These are phyloP conservation scores for Neopestalotiopsis sp. DNA, from an alignment of 2,329 filamentous ascomycete genomes.

Conservation along the genomic window DNA sequence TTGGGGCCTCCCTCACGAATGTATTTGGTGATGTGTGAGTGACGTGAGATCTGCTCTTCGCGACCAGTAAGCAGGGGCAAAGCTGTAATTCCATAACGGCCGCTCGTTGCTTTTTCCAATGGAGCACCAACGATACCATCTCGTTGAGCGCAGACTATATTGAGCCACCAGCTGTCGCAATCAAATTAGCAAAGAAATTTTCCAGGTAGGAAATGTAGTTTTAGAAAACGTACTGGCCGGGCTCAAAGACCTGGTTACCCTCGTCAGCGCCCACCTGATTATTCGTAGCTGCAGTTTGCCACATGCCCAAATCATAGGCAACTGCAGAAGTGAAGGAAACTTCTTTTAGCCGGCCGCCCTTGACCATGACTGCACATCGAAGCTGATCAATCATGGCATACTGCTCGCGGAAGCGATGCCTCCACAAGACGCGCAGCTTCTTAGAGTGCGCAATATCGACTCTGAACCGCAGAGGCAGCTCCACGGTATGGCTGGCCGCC, in stretches of 20 bases:
- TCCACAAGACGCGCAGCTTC: conserved; percentile 48
- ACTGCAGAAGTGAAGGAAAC: conserved; percentile 43
- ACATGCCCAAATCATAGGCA: conserved; percentile 37
- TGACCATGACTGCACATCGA: conserved; percentile 41
- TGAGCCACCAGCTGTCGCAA: conserved; percentile 60
- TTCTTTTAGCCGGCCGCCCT: conserved; percentile 44
- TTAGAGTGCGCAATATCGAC: conserved; percentile 42
- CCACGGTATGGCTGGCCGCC: conserved; percentile 31
- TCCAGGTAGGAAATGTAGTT: too few species aligned
- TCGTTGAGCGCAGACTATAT: conserved; percentile 58
- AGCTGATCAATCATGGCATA: conserved; percentile 52
- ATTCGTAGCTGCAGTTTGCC: conserved; percentile 38
- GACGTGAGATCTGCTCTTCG: conserved; percentile 46
- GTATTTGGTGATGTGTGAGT: conserved; percentile 44
- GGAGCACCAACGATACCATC: conserved; percentile 58
- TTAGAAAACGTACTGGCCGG: conserved; percentile 50
- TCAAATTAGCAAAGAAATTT: conserved; percentile 24
- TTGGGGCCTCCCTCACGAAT: conserved; percentile 45
- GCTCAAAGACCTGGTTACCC: conserved; percentile 46
- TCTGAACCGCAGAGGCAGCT: conserved; percentile 35
- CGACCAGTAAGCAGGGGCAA: conserved; percentile 57
- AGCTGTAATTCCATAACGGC: conserved; percentile 49
- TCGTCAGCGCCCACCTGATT: conserved; percentile 45
- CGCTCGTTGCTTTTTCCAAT: conserved; percentile 49
- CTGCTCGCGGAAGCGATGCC: conserved; percentile 46